Evolutionary conservation across 768 basidiomycete species (phyloP).

Genomic region (Heimioporus sp.): DNA sequence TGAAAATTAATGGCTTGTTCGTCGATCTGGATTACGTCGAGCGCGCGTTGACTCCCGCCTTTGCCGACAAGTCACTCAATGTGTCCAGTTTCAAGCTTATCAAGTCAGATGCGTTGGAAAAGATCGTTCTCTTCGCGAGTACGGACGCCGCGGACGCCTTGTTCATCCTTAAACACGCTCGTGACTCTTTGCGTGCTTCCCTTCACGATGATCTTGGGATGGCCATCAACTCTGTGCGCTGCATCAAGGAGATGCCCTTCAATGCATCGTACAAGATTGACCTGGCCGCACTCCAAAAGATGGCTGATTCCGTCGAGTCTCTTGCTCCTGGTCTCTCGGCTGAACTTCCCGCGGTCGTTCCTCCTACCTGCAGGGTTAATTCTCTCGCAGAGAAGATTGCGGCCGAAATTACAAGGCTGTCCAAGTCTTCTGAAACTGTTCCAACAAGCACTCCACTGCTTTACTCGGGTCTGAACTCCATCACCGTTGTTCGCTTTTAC

Average conservation of each 20-base stretch:
- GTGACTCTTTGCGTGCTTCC: slow-evolving; percentile 18
- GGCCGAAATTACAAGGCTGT: slow-evolving; percentile 31
- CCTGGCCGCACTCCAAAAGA: slow-evolving; percentile 25
- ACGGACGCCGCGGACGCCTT: slow-evolving; percentile 15
- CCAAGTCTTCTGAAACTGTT: slow-evolving; percentile 26
- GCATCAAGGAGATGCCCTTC: slow-evolving; percentile 28
- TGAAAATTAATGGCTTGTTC: slow-evolving; percentile 30
- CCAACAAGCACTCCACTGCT: slow-evolving; percentile 31
- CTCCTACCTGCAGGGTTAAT: slow-evolving; percentile 10
- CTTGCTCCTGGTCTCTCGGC: slow-evolving; percentile 18
- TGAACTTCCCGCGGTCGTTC: slow-evolving; percentile 1
- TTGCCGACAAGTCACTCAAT: slow-evolving; percentile 15
- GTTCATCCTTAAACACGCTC: slow-evolving; percentile 22
- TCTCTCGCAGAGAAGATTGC: slow-evolving; percentile 33
- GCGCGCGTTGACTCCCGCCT: slow-evolving; percentile 24
- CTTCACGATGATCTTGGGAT: slow-evolving; percentile 19
- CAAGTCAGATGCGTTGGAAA: slow-evolving; percentile 23
- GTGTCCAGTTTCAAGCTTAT: slow-evolving; percentile 27
- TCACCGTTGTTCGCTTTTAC: slow-evolving; percentile 28
- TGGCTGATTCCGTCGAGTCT: slow-evolving; percentile 15
- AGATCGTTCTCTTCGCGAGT: slow-evolving; percentile 26
- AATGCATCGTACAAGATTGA: slow-evolving; percentile 32
- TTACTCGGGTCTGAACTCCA: slow-evolving; percentile 32
- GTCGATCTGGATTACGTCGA: slow-evolving; percentile 29
- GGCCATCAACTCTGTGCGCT: slow-evolving; percentile 23